These are phyloP conservation scores for Magnaporthiopsis incrustans DNA, from an alignment of 2,329 filamentous ascomycete species.

Conservation along the genomic window DNA sequence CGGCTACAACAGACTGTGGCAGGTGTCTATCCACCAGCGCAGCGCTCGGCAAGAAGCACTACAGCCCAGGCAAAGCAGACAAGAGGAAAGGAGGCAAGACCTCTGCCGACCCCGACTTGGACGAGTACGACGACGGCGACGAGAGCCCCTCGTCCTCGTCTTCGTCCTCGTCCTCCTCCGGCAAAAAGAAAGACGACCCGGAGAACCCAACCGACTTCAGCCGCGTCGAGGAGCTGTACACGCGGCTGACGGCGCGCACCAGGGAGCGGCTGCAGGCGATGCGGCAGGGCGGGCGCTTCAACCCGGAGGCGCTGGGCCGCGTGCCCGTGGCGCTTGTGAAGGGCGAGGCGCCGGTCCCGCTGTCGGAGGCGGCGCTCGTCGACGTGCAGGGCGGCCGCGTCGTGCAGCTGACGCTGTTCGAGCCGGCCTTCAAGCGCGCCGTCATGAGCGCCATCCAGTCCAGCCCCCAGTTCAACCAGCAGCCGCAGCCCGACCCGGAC, in stretches of 20 bases:
- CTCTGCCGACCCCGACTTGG: not conserved
- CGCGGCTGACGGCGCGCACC: conserved; percentile 13
- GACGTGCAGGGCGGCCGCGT: conserved; percentile 15
- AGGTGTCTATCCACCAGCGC: conserved; percentile 12
- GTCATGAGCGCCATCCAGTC: conserved; percentile 16
- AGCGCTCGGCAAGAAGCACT: conserved; percentile 8
- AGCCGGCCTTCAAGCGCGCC: conserved; percentile 13
- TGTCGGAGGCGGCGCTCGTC: conserved; percentile 15
- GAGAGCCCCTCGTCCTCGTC: not conserved
- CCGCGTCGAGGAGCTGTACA: conserved; percentile 16
- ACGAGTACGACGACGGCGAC: conserved; percentile 5
- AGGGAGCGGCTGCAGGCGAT: conserved; percentile 16
- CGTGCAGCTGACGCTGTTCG: conserved; percentile 18
- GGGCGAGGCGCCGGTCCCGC: conserved; percentile 8
- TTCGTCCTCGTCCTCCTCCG: not conserved
- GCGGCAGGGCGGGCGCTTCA: conserved; percentile 12
- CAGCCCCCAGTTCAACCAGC: conserved; percentile 16
- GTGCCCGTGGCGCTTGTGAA: conserved; percentile 8
- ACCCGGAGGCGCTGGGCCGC: conserved; percentile 14
- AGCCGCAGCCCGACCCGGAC: conserved; percentile 44
- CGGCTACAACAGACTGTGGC: not conserved
- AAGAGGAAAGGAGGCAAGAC: conserved; percentile 4
- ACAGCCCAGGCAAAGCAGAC: conserved; percentile 13
- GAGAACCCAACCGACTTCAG: conserved; percentile 13
- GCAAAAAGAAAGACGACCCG: conserved; percentile 8